Conservation (phyloP, 192 early-diverging fungal species). For the Gigaspora rosea region DNA sequence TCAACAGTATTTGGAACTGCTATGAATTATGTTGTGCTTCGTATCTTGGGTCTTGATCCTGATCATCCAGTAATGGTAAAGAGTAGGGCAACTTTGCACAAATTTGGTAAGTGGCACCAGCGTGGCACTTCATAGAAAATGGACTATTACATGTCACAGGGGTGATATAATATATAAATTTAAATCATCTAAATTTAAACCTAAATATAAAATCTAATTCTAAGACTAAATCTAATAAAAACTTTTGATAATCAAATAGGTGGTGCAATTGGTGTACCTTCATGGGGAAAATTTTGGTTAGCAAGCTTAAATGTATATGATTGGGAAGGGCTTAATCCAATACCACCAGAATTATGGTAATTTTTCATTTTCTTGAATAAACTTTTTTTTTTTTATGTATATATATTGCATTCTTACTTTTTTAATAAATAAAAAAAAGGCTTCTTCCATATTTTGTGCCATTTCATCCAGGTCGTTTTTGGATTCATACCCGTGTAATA, state of each 20-base stretch:
- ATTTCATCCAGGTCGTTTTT: constrained; percentile 87
- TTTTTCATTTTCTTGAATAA: neutral
- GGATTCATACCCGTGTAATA: constrained; percentile 91
- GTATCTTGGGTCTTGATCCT: constrained; percentile 81
- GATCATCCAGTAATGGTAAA: constrained; percentile 87
- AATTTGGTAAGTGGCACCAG: constrained; percentile 55
- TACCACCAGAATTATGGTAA: constrained; percentile 92
- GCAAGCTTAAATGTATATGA: constrained; percentile 87
- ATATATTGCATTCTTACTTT: neutral
- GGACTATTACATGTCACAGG: too few species aligned
- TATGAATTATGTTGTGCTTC: constrained; percentile 89
- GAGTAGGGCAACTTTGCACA: constrained; percentile 81
- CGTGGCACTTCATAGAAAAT: too few species aligned
- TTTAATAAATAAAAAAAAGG: constrained; percentile 39
- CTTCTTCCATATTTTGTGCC: constrained; percentile 80
- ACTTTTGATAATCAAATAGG: constrained; percentile 44
- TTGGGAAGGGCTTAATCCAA: constrained; percentile 94
- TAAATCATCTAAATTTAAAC: too few species aligned
- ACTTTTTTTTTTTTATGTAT: neutral
- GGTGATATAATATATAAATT: too few species aligned
- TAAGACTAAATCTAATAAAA: too few species aligned
- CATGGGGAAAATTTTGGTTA: constrained; percentile 99
- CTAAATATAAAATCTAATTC: too few species aligned
- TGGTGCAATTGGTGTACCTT: constrained; percentile 80
- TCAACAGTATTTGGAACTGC: constrained; percentile 97